Percentiles rank a stretch among this genome's conserved stretches.
Evolutionary conservation across 148 eudicot genomes (phyloP).

Genomic region (Diospyros lotus): DNA sequence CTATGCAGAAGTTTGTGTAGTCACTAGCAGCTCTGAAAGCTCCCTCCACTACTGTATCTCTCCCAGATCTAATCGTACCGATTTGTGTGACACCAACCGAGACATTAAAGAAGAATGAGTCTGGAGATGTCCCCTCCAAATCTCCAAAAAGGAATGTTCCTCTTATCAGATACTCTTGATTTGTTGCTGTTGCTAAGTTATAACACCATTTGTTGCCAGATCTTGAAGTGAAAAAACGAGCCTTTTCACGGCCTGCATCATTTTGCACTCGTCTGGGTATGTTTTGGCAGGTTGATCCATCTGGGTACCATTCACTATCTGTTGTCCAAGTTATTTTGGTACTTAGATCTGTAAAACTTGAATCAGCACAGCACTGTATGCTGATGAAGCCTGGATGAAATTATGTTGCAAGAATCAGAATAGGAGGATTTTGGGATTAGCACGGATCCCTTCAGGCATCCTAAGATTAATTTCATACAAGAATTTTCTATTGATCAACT

Average conservation of each 20-base stretch:
- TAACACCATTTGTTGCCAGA: slow-evolving; percentile 34
- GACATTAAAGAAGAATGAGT: slow-evolving; percentile 20
- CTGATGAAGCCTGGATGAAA: slow-evolving; percentile 30
- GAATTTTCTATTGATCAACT: not conserved
- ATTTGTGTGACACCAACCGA: slow-evolving; percentile 21
- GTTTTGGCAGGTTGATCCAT: slow-evolving; percentile 21
- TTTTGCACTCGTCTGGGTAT: slow-evolving; percentile 6
- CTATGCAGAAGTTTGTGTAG: slow-evolving; percentile 29
- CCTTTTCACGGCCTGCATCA: slow-evolving; percentile 4
- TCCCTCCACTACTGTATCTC: slow-evolving; percentile 24
- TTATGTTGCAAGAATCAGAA: not conserved
- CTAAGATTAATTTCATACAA: not conserved
- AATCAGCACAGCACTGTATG: slow-evolving; percentile 27
- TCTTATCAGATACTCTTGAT: slow-evolving; percentile 33
- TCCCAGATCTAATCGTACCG: slow-evolving; percentile 22
- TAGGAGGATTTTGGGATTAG: not conserved
- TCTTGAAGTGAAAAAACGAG: slow-evolving; percentile 24
- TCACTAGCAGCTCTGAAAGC: slow-evolving; percentile 23
- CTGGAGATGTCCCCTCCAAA: slow-evolving; percentile 11
- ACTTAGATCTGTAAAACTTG: slow-evolving; percentile 17
- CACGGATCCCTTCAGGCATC: not conserved
- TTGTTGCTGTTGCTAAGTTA: slow-evolving; percentile 24
- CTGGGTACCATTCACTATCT: slow-evolving; percentile 34
- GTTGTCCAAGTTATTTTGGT: slow-evolving; percentile 28
- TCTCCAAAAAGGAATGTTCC: slow-evolving; percentile 30